phyloP scores from a whole-genome alignment of 2,329 filamentous ascomycete genomes.

The Pseudogymnoascus sp. region DNA sequence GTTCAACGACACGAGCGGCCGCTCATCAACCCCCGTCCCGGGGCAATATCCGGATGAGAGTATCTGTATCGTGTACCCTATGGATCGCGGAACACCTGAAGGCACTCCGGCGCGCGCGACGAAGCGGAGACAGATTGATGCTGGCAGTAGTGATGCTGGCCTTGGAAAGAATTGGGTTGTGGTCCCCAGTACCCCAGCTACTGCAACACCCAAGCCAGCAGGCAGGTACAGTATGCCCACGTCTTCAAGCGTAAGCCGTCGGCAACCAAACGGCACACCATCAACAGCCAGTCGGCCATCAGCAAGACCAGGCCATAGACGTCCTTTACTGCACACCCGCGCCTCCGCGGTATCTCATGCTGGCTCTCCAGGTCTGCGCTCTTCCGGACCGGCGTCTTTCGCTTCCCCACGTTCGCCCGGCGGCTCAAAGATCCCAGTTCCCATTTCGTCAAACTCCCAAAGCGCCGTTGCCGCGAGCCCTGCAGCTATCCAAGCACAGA shows the following conservation, averaged over 20 bases:
- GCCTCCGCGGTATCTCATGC: slow-evolving; percentile 42
- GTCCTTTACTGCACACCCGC: slow-evolving; percentile 30
- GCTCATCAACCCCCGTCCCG: slow-evolving; percentile 41
- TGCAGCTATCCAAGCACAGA: slow-evolving; percentile 59
- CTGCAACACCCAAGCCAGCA: slow-evolving; percentile 11
- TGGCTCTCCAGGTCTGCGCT: slow-evolving; percentile 39
- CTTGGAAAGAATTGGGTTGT: slow-evolving; percentile 67
- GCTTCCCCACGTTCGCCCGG: slow-evolving; percentile 43
- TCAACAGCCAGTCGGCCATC: slow-evolving; percentile 25
- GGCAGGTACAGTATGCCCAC: slow-evolving; percentile 26
- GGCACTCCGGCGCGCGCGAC: slow-evolving; percentile 36
- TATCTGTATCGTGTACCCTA: slow-evolving; percentile 37
- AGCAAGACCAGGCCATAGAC: slow-evolving; percentile 28
- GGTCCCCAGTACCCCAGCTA: slow-evolving; percentile 35
- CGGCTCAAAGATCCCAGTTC: slow-evolving; percentile 14
- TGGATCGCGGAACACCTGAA: slow-evolving; percentile 33
- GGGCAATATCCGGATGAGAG: slow-evolving; percentile 49
- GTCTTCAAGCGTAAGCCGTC: slow-evolving; percentile 20
- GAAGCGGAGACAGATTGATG: slow-evolving; percentile 44
- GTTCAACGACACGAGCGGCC: background rate
- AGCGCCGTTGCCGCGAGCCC: slow-evolving; percentile 23
- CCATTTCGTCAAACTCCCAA: slow-evolving; percentile 13
- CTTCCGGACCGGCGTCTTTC: slow-evolving; percentile 46
- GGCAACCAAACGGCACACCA: slow-evolving; percentile 12
- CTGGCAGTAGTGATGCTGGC: slow-evolving; percentile 44